Conservation (phyloP, 148 eudicot genomes). For the Fagopyrum homotropicum region DNA sequence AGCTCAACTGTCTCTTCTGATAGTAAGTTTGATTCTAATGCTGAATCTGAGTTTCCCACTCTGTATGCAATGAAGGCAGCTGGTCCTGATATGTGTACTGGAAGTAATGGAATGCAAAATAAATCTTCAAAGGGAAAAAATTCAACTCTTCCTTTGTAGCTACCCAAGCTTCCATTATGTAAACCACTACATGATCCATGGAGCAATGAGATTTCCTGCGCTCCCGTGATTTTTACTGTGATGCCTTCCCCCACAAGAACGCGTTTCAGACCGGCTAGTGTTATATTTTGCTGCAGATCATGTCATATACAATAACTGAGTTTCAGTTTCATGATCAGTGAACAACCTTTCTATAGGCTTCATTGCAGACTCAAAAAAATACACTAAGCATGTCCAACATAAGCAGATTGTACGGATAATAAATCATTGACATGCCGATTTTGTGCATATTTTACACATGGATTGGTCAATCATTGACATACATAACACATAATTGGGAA, state of each 20-base stretch:
- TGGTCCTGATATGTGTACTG: constrained; percentile 44
- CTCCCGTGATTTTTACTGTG: constrained; percentile 40
- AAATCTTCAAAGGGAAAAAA: constrained; percentile 21
- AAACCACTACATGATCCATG: constrained; percentile 24
- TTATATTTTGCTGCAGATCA: constrained; percentile 37
- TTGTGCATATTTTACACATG: too few relatives aligned
- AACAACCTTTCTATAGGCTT: not conserved
- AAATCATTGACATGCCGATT: not conserved
- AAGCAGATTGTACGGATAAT: not conserved
- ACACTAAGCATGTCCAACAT: not conserved
- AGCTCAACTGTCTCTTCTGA: constrained; percentile 38
- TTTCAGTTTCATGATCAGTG: not conserved
- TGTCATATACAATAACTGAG: not conserved
- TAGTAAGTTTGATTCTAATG: constrained; percentile 20
- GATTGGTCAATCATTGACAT: too few relatives aligned
- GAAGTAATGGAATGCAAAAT: constrained; percentile 30
- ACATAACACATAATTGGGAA: not conserved
- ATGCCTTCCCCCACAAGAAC: constrained; percentile 51
- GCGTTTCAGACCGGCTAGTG: constrained; percentile 42
- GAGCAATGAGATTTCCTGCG: constrained; percentile 35
- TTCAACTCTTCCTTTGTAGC: constrained; percentile 9
- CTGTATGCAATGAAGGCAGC: constrained; percentile 41
- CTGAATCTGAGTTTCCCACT: constrained; percentile 23
- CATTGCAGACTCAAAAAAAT: not conserved
- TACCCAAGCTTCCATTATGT: constrained; percentile 16